Evolutionary conservation across 192 early-diverging fungal genomes (phyloP).

Genomic region (Backusella liffmaniae): DNA sequence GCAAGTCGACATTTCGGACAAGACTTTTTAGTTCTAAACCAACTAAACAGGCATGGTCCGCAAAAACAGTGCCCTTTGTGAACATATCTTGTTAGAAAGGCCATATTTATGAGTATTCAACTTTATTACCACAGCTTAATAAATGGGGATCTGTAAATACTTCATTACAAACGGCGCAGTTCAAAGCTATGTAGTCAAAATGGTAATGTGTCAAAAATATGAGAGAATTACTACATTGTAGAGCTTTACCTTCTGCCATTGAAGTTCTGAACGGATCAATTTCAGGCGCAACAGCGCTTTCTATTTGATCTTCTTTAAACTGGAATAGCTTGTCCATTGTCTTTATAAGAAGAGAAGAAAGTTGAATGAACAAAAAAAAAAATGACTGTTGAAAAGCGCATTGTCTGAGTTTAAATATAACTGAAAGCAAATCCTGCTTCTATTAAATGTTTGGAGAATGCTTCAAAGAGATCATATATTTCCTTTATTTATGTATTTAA

Average conservation of each 20-base stretch:
- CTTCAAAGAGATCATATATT: no score
- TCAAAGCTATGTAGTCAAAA: background rate
- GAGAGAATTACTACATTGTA: background rate
- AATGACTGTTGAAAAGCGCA: no score
- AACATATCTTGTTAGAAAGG: background rate
- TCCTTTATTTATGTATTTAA: no score
- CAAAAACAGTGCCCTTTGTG: background rate
- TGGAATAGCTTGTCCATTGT: background rate
- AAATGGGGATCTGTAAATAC: background rate
- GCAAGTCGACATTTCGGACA: slow-evolving; percentile 4
- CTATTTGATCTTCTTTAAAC: background rate
- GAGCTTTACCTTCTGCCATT: background rate
- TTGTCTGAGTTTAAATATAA: no score
- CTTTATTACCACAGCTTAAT: background rate
- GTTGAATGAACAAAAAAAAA: no score
- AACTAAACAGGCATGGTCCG: background rate
- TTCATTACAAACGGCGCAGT: background rate
- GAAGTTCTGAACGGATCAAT: background rate
- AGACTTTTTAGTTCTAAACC: background rate
- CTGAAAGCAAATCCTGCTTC: no score
- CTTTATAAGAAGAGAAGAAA: background rate
- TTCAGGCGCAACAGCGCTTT: background rate
- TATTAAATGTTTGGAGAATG: no score
- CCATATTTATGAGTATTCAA: background rate
- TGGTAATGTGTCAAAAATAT: background rate